Conservation (phyloP, 306 rosid genomes). For the Fragaria nilgerrensis region DNA sequence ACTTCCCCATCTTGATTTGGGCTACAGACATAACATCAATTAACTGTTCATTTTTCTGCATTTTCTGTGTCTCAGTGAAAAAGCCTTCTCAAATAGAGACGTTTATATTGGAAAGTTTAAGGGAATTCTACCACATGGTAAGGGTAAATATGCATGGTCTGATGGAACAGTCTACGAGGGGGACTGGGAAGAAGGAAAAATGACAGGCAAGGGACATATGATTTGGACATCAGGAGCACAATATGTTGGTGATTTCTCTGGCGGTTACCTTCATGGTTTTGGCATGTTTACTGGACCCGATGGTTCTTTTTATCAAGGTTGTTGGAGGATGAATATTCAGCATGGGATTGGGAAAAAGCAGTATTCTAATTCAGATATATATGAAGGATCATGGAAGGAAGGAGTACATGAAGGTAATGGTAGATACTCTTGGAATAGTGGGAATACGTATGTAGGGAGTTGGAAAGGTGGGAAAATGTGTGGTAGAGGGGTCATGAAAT, state of each 20-base stretch:
- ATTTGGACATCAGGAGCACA: slow-evolving; percentile 69
- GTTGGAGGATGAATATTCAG: slow-evolving; percentile 82
- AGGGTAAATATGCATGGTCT: slow-evolving; percentile 81
- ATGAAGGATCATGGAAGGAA: slow-evolving; percentile 95
- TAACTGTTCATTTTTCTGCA: not conserved
- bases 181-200: slow-evolving; percentile 83
- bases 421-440: slow-evolving; percentile 66
- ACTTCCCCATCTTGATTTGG: not conserved
- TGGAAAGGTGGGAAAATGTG: slow-evolving; percentile 80
- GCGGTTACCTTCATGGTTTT: slow-evolving; percentile 74
- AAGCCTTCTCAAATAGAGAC: slow-evolving; percentile 68
- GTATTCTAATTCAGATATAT: slow-evolving; percentile 61
- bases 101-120: slow-evolving; percentile 52
- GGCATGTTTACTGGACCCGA: slow-evolving; percentile 51
- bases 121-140: slow-evolving; percentile 67
- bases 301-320: slow-evolving; percentile 62
- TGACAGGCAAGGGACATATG: slow-evolving; percentile 71
- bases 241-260: slow-evolving; percentile 90
- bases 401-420: slow-evolving; percentile 86
- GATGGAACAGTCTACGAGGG: slow-evolving; percentile 80
- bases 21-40: slow-evolving; percentile 3
- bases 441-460: slow-evolving; percentile 65
- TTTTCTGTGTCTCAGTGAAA: slow-evolving; percentile 48
- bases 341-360: slow-evolving; percentile 76
- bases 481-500: slow-evolving; percentile 92